These are phyloP conservation scores for Eimeria sp. DNA, from an alignment of 169 alveolate genomes.

Conservation along the genomic window DNA sequence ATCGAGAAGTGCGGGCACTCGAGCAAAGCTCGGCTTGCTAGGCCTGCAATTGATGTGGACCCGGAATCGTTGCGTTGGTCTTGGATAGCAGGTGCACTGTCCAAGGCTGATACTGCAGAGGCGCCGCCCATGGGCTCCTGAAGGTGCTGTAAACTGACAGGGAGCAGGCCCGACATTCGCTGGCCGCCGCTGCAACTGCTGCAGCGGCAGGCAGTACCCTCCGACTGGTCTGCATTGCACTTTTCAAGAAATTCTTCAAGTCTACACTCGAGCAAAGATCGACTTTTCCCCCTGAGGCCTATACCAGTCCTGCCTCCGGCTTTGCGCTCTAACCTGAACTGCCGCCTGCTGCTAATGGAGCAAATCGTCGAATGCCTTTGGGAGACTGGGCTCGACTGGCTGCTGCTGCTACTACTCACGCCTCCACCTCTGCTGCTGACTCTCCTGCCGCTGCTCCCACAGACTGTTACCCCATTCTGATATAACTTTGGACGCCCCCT, in stretches of 20 bases:
- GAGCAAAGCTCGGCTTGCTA: not conserved
- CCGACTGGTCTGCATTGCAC: slow-evolving; percentile 15
- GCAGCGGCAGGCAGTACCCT: not conserved
- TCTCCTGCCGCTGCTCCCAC: not conserved
- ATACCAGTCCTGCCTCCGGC: not conserved
- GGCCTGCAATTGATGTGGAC: not conserved
- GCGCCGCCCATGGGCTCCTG: not conserved
- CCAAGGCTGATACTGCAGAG: not conserved
- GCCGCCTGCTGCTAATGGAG: not conserved
- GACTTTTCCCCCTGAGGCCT: not conserved
- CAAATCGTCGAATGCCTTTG: not conserved
- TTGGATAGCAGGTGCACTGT: not conserved
- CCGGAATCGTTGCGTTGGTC: not conserved
- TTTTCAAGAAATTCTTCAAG: slow-evolving; percentile 32
- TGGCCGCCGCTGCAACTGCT: slow-evolving; percentile 22
- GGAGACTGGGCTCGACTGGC: not conserved
- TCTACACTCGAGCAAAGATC: slow-evolving; percentile 34
- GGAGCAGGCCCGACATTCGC: not conserved
- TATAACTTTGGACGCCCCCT: not conserved
- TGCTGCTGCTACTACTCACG: not conserved
- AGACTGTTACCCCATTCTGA: not conserved
- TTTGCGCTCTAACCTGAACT: not conserved
- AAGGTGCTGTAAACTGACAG: not conserved
- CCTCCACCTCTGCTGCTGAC: not conserved
- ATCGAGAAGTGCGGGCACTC: slow-evolving; percentile 48